These are phyloP conservation scores for Zalerion maritima DNA, from an alignment of 495 filamentous ascomycete genomes.

Conservation along the genomic window DNA sequence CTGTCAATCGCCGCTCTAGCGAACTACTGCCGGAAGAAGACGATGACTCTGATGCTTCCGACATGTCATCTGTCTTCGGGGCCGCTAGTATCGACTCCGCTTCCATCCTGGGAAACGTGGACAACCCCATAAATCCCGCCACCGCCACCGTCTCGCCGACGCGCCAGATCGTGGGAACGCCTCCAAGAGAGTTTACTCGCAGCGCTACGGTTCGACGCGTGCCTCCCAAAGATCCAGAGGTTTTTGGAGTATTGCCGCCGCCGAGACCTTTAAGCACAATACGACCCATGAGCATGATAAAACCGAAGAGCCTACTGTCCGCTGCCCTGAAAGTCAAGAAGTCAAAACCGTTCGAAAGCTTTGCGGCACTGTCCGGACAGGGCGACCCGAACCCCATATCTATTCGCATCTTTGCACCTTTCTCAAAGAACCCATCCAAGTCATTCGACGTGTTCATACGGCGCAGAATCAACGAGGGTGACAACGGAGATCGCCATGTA, in stretches of 20 bases:
- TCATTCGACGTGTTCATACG: constrained; percentile 67
- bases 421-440: constrained; percentile 53
- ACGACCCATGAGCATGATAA: constrained; percentile 63
- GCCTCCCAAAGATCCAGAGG: constrained; percentile 39
- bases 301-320: constrained; percentile 61
- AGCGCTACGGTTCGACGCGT: constrained; percentile 30
- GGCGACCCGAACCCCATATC: constrained; percentile 70
- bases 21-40: constrained; percentile 43
- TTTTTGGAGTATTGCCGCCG: constrained; percentile 68
- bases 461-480: constrained; percentile 57
- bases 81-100: constrained; percentile 40
- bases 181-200: constrained; percentile 37
- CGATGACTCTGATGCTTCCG: constrained; percentile 43
- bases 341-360: constrained; percentile 69
- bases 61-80: constrained; percentile 36
- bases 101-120: constrained; percentile 35
- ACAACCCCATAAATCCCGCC: constrained; percentile 34
- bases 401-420: constrained; percentile 77
- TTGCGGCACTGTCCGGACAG: constrained; percentile 73
- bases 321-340: constrained; percentile 60
- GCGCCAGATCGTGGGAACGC: constrained; percentile 36
- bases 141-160: constrained; percentile 30
- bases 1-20: too few species aligned
- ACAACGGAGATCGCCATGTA: constrained; percentile 45
- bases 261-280: constrained; percentile 82